phyloP scores from a whole-genome alignment of 1,284 basidiomycete genomes.

The Rhodotorula glutinis region DNA sequence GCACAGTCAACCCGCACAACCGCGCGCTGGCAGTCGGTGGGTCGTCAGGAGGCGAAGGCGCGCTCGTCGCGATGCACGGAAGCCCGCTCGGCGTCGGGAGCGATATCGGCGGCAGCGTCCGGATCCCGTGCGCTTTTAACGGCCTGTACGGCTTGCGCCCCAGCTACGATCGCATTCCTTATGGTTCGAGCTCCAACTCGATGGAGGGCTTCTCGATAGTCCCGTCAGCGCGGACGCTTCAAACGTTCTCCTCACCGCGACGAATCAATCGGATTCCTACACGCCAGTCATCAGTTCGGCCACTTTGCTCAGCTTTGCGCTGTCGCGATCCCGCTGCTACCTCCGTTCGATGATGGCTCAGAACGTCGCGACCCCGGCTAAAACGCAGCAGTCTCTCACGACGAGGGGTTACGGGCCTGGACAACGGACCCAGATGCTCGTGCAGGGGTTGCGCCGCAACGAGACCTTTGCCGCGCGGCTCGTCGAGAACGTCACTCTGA shows the following conservation, averaged over 20 bases:
- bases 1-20: constrained; percentile 65
- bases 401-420: constrained; percentile 38
- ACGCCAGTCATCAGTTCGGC: constrained; percentile 41
- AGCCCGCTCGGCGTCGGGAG: constrained; percentile 65
- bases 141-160: constrained; percentile 69
- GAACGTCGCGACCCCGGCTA: neutral
- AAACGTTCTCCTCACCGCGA: constrained; percentile 44
- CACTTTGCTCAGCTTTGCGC: constrained; percentile 36
- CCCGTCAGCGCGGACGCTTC: constrained; percentile 52
- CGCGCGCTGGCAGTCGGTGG: constrained; percentile 58
- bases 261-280: constrained; percentile 34
- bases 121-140: constrained; percentile 63
- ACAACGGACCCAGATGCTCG: constrained; percentile 40
- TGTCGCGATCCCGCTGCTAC: constrained; percentile 47
- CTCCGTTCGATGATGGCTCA: constrained; percentile 38
- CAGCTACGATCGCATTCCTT: constrained; percentile 67
- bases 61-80: constrained; percentile 59
- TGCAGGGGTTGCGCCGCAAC: constrained; percentile 41
- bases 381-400: constrained; percentile 17
- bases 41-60: constrained; percentile 63
- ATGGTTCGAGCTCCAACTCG: constrained; percentile 48
- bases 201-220: constrained; percentile 51
- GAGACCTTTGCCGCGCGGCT: constrained; percentile 51
- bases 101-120: constrained; percentile 64
- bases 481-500: constrained; percentile 34